A percentile compares a stretch with the other conserved stretches of the same genome.
phyloP scores from a whole-genome alignment of 352 stramenopile genomes.

The Phytophthora pluvialis region DNA sequence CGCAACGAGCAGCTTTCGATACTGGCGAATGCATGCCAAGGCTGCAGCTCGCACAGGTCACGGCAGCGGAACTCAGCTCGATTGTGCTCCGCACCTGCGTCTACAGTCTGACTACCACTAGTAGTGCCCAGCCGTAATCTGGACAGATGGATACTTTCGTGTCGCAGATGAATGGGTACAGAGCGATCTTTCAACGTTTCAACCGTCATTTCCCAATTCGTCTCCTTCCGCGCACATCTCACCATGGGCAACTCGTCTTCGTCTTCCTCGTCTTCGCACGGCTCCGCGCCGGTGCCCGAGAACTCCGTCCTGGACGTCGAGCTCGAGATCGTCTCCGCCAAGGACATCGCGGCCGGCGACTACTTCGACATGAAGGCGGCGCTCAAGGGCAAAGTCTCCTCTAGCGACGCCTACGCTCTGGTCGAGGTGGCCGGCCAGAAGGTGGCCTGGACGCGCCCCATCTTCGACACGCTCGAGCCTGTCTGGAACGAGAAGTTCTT shows the following conservation, averaged over 20 bases:
- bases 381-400: conserved; percentile 37
- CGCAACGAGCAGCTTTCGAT: too few relatives aligned
- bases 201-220: conserved; percentile 17
- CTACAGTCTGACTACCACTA: too few relatives aligned
- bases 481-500: conserved; percentile 51
- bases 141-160: conserved; percentile 31
- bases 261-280: conserved; percentile 9
- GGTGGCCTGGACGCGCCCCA: conserved; percentile 44
- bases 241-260: conserved; percentile 37
- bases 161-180: conserved; percentile 22
- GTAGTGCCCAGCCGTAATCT: conserved; percentile 24
- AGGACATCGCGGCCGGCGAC: conserved; percentile 42
- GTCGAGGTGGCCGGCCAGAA: conserved; percentile 45
- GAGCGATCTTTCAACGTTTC: conserved; percentile 20
- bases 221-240: not conserved
- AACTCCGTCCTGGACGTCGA: conserved; percentile 41
- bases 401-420: conserved; percentile 46
- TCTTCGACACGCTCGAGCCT: conserved; percentile 43
- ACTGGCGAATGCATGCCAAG: too few relatives aligned
- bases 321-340: conserved; percentile 43
- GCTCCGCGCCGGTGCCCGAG: conserved; percentile 4
- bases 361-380: conserved; percentile 32
- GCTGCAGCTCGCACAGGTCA: too few relatives aligned
- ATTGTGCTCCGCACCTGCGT: conserved; percentile 8
- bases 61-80: too few relatives aligned